Conservation (phyloP, 2,329 filamentous ascomycete species). For the Thermothelomyces thermophilus region DNA sequence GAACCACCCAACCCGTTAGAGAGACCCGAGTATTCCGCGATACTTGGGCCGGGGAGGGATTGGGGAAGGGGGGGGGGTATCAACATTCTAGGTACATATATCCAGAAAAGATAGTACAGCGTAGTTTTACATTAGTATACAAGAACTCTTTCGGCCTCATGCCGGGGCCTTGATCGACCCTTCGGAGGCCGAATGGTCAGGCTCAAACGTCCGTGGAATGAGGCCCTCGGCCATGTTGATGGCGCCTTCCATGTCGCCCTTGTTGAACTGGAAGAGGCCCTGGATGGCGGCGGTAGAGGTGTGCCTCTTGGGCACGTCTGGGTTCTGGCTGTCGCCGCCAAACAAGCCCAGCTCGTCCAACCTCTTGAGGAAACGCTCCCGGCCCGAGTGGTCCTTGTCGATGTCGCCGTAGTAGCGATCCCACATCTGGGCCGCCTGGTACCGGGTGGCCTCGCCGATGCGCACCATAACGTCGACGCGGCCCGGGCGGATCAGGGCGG, state of each 20-base stretch:
- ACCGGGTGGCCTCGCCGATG: slow-evolving; percentile 78
- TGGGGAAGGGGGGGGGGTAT: no score
- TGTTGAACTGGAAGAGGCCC: slow-evolving; percentile 92
- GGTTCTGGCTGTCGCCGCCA: slow-evolving; percentile 43
- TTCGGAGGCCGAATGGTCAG: slow-evolving; percentile 35
- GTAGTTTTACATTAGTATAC: no score
- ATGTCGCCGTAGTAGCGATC: slow-evolving; percentile 88
- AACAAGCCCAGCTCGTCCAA: slow-evolving; percentile 67
- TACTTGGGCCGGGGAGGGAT: no score
- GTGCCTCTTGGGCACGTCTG: slow-evolving; percentile 40
- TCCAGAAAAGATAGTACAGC: no score
- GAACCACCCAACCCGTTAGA: no score
- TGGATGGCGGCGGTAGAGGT: slow-evolving; percentile 90
- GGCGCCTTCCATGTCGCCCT: slow-evolving; percentile 80
- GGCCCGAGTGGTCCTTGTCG: slow-evolving; percentile 56
- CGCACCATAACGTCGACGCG: slow-evolving; percentile 89
- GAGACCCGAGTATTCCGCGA: no score
- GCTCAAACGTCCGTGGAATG: slow-evolving; percentile 50
- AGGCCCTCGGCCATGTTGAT: slow-evolving; percentile 70
- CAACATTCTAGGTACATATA: no score
- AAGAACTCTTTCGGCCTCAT: slow-evolving; percentile 16
- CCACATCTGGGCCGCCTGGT: slow-evolving; percentile 85
- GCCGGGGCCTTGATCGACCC: slow-evolving; percentile 38
- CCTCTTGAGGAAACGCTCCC: slow-evolving; percentile 62
- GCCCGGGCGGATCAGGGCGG: slow-evolving; percentile 82